These are phyloP conservation scores for Diaporthe caulivora DNA, from an alignment of 2,329 filamentous ascomycete genomes.

Conservation along the genomic window DNA sequence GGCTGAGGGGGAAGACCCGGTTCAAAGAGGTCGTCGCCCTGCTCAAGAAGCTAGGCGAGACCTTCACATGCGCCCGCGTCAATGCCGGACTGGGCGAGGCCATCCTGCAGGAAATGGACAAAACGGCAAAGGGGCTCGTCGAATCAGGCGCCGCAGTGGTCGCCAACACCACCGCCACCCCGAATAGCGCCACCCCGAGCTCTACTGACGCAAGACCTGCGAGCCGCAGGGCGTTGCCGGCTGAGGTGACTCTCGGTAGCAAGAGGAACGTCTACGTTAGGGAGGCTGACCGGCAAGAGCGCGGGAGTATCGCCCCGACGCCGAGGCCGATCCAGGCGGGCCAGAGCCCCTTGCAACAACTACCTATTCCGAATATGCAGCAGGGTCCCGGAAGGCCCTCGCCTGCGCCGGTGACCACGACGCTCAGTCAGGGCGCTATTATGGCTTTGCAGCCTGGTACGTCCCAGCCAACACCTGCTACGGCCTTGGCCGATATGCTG, in stretches of 20 bases:
- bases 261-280: background rate
- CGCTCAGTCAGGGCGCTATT: background rate
- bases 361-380: background rate
- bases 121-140: slow-evolving; percentile 59
- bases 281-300: background rate
- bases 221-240: slow-evolving; percentile 41
- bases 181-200: background rate
- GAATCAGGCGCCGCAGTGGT: slow-evolving; percentile 37
- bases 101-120: slow-evolving; percentile 68
- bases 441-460: background rate
- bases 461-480: slow-evolving; percentile 26
- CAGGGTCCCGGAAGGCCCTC: background rate
- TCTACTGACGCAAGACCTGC: background rate
- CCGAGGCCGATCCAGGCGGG: slow-evolving; percentile 1
- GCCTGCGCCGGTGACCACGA: background rate
- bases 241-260: slow-evolving; percentile 7
- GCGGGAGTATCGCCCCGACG: background rate
- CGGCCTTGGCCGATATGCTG: slow-evolving; percentile 49
- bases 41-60: slow-evolving; percentile 64
- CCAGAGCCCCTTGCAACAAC: background rate
- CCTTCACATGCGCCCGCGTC: slow-evolving; percentile 69
- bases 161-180: slow-evolving; percentile 40
- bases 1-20: slow-evolving; percentile 64
- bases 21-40: slow-evolving; percentile 68
- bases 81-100: slow-evolving; percentile 67